Percentiles rank a stretch among this genome's conserved stretches.
Evolutionary conservation across 306 rosid genomes (phyloP).

Genomic region (Quillaja saponaria): DNA sequence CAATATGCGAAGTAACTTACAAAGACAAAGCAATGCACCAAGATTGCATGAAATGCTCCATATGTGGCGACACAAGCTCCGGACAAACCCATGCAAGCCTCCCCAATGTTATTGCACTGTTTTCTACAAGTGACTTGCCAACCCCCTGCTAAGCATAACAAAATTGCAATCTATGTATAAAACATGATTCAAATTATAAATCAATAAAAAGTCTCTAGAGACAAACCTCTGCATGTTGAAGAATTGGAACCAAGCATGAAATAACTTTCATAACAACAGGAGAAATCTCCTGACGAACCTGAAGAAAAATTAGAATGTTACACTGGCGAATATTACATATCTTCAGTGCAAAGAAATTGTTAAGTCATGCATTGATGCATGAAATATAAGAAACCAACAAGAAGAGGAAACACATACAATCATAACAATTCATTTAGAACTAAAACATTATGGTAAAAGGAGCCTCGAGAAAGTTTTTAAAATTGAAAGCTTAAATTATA

Average conservation of each 20-base stretch:
- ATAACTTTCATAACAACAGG: conserved; percentile 77
- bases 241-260: conserved; percentile 83
- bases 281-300: conserved; percentile 93
- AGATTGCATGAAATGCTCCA: conserved; percentile 96
- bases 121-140: conserved; percentile 85
- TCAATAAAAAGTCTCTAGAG: conserved; percentile 15
- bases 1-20: conserved; percentile 41
- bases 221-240: conserved; percentile 82
- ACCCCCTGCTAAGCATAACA: conserved; percentile 60
- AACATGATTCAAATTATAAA: conserved; percentile 24
- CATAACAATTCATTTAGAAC: too few relatives aligned
- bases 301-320: conserved; percentile 31
- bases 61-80: conserved; percentile 89
- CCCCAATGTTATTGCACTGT: conserved; percentile 97
- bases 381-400: too few relatives aligned
- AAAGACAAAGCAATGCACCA: conserved; percentile 96
- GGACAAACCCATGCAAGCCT: conserved; percentile 99
- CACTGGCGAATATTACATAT: too few relatives aligned
- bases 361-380: too few relatives aligned
- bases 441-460: too few relatives aligned
- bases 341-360: too few relatives aligned
- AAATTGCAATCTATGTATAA: conserved; percentile 23
- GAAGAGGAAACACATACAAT: too few relatives aligned
- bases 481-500: too few relatives aligned
- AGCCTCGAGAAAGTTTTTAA: too few relatives aligned